These are phyloP conservation scores for Botrytis tulipae DNA, from an alignment of 2,329 filamentous ascomycete species.

Conservation along the genomic window DNA sequence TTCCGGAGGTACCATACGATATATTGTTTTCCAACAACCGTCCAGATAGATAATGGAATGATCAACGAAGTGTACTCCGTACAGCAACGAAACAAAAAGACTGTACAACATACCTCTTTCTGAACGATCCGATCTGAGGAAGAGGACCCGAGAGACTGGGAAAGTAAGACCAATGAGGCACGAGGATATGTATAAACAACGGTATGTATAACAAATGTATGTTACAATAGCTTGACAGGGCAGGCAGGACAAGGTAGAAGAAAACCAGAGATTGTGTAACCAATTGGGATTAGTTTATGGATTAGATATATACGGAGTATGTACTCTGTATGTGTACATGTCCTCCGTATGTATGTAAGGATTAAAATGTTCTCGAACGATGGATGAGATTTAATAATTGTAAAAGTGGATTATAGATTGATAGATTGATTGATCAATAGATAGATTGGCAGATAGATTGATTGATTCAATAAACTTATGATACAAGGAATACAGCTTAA, in stretches of 20 bases:
- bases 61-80: not conserved
- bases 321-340: not conserved
- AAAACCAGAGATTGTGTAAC: not conserved
- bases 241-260: not conserved
- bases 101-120: constrained; percentile 7
- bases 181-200: not conserved
- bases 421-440: not conserved
- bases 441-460: not conserved
- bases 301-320: not conserved
- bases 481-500: not conserved
- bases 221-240: constrained; percentile 10
- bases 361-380: not conserved
- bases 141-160: not conserved
- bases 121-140: not conserved
- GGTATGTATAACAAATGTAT: not conserved
- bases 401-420: not conserved
- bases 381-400: not conserved
- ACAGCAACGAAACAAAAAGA: not conserved
- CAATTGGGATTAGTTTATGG: not conserved
- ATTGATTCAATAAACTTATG: not conserved
- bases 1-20: not conserved
- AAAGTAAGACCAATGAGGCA: not conserved
- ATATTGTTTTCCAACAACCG: not conserved
- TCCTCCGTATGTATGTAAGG: not conserved
- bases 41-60: not conserved